A percentile compares a stretch with the other conserved stretches of the same genome.
These are phyloP conservation scores for Claviceps sp. DNA, from an alignment of 2,329 filamentous ascomycete genomes.

Conservation along the genomic window DNA sequence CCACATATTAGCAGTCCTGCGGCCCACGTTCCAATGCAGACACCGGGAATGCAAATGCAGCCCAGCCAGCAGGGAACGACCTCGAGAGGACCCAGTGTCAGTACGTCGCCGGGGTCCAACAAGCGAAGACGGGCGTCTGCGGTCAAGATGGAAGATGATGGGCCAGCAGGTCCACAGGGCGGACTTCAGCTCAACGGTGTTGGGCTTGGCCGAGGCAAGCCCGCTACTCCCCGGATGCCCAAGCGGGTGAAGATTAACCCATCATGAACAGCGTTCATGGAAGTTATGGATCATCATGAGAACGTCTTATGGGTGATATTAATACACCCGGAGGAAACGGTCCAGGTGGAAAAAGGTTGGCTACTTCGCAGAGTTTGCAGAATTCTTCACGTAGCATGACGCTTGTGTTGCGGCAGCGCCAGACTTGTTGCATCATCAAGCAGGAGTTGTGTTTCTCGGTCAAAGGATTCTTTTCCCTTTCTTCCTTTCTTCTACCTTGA, in stretches of 20 bases:
- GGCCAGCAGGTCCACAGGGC: conserved; percentile 34
- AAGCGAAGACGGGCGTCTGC: conserved; percentile 44
- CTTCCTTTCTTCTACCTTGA: background rate
- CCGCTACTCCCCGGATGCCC: conserved; percentile 42
- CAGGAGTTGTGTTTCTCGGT: conserved; percentile 1
- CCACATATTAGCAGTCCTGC: conserved; percentile 45
- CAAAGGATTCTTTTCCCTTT: conserved; percentile 9
- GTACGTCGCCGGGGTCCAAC: conserved; percentile 49
- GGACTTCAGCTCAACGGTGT: conserved; percentile 38
- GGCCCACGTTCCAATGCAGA: conserved; percentile 48
- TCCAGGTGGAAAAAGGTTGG: too few relatives aligned
- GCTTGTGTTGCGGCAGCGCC: conserved; percentile 1
- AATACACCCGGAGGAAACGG: too few relatives aligned
- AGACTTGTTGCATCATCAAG: too few relatives aligned
- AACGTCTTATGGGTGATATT: too few relatives aligned
- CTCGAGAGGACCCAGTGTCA: conserved; percentile 53
- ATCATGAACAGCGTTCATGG: conserved; percentile 11
- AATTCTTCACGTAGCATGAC: conserved; percentile 22
- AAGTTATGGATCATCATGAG: too few relatives aligned
- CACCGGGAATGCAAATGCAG: conserved; percentile 52
- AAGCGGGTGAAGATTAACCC: conserved; percentile 40
- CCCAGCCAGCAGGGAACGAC: conserved; percentile 55
- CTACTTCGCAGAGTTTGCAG: too few relatives aligned
- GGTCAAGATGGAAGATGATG: conserved; percentile 45
- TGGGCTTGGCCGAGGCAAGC: conserved; percentile 32